Evolutionary conservation across 164 flowering plant species (phyloP).

Genomic region (Dillenia turbinata): DNA sequence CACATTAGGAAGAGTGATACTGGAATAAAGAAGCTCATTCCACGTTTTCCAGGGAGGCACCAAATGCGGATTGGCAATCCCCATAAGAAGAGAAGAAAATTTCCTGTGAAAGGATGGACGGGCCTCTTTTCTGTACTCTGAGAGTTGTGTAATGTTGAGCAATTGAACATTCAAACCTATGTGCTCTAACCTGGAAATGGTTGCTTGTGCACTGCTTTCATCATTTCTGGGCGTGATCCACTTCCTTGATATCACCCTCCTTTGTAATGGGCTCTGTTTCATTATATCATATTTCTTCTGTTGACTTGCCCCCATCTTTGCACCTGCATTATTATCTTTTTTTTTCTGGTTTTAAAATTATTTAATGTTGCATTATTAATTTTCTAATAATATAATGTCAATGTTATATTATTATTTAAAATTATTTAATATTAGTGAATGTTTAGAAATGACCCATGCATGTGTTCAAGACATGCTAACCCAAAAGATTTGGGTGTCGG

Average conservation of each 20-base stretch:
- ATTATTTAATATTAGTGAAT: too few species aligned
- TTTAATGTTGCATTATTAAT: background rate
- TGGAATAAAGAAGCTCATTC: slow-evolving; percentile 69
- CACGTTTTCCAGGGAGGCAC: slow-evolving; percentile 94
- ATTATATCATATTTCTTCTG: slow-evolving; percentile 42
- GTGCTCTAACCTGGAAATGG: slow-evolving; percentile 22
- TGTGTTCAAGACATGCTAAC: slow-evolving; percentile 70
- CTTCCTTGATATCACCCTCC: slow-evolving; percentile 42
- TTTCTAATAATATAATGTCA: too few species aligned
- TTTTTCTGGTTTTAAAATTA: too few species aligned
- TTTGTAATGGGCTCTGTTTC: slow-evolving; percentile 41
- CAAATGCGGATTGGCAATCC: slow-evolving; percentile 49
- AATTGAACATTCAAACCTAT: slow-evolving; percentile 49
- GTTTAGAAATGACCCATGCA: slow-evolving; percentile 6
- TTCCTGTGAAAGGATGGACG: slow-evolving; percentile 66
- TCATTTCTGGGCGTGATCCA: slow-evolving; percentile 40
- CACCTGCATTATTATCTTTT: slow-evolving; percentile 30
- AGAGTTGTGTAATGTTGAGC: slow-evolving; percentile 67
- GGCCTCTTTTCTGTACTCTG: slow-evolving; percentile 77
- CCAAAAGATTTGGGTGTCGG: slow-evolving; percentile 48
- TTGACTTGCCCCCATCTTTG: slow-evolving; percentile 45
- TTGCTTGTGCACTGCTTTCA: slow-evolving; percentile 35
- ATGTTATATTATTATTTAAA: too few species aligned
- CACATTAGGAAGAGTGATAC: slow-evolving; percentile 15
- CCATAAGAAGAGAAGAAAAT: slow-evolving; percentile 47